Conservation (phyloP, 2,329 filamentous ascomycete genomes). For the Gnomoniopsis smithogilvyi region DNA sequence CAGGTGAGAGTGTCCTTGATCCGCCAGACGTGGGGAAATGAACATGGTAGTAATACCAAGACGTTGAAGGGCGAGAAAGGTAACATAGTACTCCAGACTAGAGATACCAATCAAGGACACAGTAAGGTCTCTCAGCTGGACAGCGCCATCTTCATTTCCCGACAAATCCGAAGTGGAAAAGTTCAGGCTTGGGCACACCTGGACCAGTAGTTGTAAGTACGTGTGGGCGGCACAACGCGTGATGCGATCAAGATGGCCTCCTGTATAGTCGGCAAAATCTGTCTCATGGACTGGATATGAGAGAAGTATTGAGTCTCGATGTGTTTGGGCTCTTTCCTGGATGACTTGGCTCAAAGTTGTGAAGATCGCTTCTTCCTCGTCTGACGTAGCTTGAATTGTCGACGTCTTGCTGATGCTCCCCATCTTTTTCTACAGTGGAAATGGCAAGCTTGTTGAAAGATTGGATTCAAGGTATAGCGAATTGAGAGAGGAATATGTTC, state of each 20-base stretch:
- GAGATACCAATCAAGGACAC: constrained; percentile 6
- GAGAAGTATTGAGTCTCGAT: neutral
- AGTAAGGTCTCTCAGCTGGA: neutral
- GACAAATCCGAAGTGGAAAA: neutral
- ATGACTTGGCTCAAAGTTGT: constrained; percentile 2
- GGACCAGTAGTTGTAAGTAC: neutral
- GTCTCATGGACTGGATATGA: constrained; percentile 6
- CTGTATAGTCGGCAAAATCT: constrained; percentile 5
- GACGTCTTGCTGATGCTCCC: neutral
- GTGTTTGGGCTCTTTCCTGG: neutral
- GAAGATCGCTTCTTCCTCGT: neutral
- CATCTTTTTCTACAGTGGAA: neutral
- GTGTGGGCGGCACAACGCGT: neutral
- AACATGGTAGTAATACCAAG: constrained; percentile 5
- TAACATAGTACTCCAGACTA: constrained; percentile 9
- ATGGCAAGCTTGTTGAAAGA: too few relatives aligned
- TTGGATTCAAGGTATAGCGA: too few relatives aligned
- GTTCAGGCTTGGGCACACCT: neutral
- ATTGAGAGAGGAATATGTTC: too few relatives aligned
- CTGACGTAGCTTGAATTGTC: neutral
- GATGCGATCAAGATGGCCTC: neutral
- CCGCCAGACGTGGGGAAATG: constrained; percentile 5
- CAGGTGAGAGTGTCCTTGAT: neutral
- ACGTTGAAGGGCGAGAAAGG: constrained; percentile 4
- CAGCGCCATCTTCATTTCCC: neutral